Evolutionary conservation across 306 rosid species (phyloP), one percentile per base, ranked within the genome.

Genomic region (Sicyos edulis): DNA sequence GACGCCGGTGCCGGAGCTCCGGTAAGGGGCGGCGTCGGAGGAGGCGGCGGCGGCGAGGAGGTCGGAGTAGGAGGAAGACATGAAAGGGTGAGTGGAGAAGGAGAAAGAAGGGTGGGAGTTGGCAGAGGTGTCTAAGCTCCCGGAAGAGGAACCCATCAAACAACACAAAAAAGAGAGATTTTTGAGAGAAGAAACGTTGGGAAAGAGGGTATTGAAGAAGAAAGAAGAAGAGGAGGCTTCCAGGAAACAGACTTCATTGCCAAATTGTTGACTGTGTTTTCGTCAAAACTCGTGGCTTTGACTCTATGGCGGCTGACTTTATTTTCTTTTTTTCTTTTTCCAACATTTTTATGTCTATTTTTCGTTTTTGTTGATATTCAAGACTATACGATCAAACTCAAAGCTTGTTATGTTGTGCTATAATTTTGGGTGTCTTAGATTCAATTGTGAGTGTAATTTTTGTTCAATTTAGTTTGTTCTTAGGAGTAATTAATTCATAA

Each of bases 201-300:
- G 51, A 29, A 19, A 58, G 16, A 51, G 53, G 57, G 26, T 19
- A 21, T 10, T 8, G 57, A 52, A 9, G 76, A 64, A 34, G 20
- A 29, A 0, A 42, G 5, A 16, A 7, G 51, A 17, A 17, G 79
- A 76, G 73, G 91, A 80, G 76, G 29, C 63, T 89, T 83, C 87
- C 75, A 8, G 54, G 95, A 88, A 89, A 68, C 58, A 1, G 20
- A 26, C 6, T 60, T 40, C 32, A 8, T 21, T 22, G 22, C 20
- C 14, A n/a, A 51, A 63, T 42, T 65, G 49, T 61, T 65, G 71
- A 65, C 71, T 65, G 34, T 19, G 11, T 5, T 44, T 60, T 24
- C 82, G 92, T 89, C 96, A 85, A 83, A 89, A 64, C 73, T 76
- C 81, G 86, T 85, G 92, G 77, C 78, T 89, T 88, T 85, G 96